Evolutionary conservation across 2,329 filamentous ascomycete species (phyloP).

Genomic region (Zymoseptoria passerinii): DNA sequence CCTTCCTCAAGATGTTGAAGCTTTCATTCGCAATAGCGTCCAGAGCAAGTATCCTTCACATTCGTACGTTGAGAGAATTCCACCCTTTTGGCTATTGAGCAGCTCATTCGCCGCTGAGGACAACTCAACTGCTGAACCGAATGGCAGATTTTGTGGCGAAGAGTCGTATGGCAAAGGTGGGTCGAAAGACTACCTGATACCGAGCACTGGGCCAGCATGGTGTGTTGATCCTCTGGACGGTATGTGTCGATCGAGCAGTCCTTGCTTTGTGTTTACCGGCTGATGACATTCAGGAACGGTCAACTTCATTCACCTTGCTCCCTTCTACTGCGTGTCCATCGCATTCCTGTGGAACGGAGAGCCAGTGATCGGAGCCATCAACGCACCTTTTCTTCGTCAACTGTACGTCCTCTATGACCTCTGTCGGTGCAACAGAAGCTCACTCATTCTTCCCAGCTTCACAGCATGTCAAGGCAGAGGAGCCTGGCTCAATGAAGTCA

Average conservation of each 20-base stretch:
- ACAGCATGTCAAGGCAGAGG: conserved; percentile 58
- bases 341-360: conserved; percentile 53
- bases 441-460: conserved; percentile 48
- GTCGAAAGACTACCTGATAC: conserved; percentile 60
- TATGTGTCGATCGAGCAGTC: conserved; percentile 14
- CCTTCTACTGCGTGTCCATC: conserved; percentile 75
- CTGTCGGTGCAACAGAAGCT: too few species aligned
- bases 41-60: conserved; percentile 57
- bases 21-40: conserved; percentile 45
- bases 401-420: conserved; percentile 5
- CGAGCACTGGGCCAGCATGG: conserved; percentile 56
- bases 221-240: conserved; percentile 68
- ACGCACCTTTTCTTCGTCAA: conserved; percentile 54
- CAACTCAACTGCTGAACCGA: conserved; percentile 1
- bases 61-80: conserved; percentile 43
- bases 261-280: background rate
- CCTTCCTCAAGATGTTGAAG: conserved; percentile 53
- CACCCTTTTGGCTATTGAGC: background rate
- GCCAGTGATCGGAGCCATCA: conserved; percentile 62
- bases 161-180: conserved; percentile 64
- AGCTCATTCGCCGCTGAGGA: background rate
- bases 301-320: conserved; percentile 72
- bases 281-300: conserved; percentile 48
- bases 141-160: conserved; percentile 63
- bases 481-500: conserved; percentile 60